phyloP scores from a whole-genome alignment of 1,284 basidiomycete species.

The Ustilago tritici region DNA sequence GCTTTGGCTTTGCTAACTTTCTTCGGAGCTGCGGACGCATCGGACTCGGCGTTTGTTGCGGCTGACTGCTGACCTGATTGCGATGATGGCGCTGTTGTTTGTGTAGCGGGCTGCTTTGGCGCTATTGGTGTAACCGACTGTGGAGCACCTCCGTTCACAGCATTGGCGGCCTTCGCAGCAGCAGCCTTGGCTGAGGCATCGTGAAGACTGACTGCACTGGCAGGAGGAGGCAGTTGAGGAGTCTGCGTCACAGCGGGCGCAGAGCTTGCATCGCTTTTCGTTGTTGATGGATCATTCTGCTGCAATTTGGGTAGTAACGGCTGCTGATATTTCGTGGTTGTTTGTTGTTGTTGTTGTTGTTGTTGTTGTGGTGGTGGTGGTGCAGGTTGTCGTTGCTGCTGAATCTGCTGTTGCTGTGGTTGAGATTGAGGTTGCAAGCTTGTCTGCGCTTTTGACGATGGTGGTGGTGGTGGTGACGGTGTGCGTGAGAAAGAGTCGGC shows the following conservation, averaged over 20 bases:
- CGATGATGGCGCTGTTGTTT: neutral
- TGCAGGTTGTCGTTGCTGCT: neutral
- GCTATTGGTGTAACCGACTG: slow-evolving; percentile 13
- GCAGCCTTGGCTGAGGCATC: slow-evolving; percentile 33
- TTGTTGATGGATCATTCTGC: slow-evolving; percentile 9
- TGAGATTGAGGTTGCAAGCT: neutral
- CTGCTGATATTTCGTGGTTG: neutral
- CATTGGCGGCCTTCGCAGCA: slow-evolving; percentile 25
- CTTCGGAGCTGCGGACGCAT: slow-evolving; percentile 14
- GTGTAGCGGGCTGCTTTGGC: slow-evolving; percentile 7
- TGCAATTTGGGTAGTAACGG: neutral
- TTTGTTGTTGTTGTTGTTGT: neutral
- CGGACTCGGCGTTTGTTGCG: slow-evolving; percentile 3
- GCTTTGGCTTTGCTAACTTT: slow-evolving; percentile 28
- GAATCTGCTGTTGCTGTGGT: slow-evolving; percentile 1
- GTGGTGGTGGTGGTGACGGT: slow-evolving; percentile 23
- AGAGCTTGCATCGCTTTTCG: neutral
- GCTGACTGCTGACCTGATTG: slow-evolving; percentile 2
- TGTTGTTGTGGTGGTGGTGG: slow-evolving; percentile 1
- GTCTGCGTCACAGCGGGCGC: slow-evolving; percentile 3
- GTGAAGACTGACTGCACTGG: slow-evolving; percentile 42
- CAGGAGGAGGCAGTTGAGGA: slow-evolving; percentile 24
- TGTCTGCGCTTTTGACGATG: slow-evolving; percentile 13
- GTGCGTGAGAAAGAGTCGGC: slow-evolving; percentile 11
- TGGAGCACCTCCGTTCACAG: slow-evolving; percentile 1